phyloP scores from a whole-genome alignment of 2,329 filamentous ascomycete species.

The Cercospora brassicicola region DNA sequence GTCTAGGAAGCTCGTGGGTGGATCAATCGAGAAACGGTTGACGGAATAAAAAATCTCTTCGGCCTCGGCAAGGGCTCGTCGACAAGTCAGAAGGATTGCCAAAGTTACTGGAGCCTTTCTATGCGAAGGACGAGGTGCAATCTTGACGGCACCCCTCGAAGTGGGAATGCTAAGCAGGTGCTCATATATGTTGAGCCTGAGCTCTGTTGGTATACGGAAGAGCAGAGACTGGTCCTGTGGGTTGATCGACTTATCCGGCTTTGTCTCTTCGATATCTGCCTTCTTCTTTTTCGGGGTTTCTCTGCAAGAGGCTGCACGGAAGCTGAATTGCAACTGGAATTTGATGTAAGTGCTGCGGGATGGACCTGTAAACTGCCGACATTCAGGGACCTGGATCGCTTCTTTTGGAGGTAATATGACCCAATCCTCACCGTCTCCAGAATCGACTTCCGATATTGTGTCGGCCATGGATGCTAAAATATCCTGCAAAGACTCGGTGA shows the following conservation, averaged over 20 bases:
- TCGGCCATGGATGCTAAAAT: neutral
- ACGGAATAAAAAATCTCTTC: neutral
- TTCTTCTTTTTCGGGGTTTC: neutral
- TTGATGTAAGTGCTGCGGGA: neutral
- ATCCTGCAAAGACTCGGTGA: neutral
- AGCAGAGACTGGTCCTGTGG: neutral
- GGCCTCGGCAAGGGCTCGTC: neutral
- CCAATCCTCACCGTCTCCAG: neutral
- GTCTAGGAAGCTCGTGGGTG: neutral
- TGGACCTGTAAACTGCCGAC: neutral
- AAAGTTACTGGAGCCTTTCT: neutral
- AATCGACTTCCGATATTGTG: neutral
- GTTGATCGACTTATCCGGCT: neutral
- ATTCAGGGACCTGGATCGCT: neutral
- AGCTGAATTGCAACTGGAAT: neutral
- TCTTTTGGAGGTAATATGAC: neutral
- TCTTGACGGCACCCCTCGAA: neutral
- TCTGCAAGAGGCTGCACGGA: neutral
- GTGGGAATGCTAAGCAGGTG: neutral
- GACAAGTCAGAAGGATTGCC: neutral
- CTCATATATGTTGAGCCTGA: neutral
- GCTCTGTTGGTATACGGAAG: neutral
- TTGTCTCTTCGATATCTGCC: neutral
- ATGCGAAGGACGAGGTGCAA: neutral
- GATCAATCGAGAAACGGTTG: neutral